phyloP scores from a whole-genome alignment of 116 monocot genomes.

The Thalassia testudinum region DNA sequence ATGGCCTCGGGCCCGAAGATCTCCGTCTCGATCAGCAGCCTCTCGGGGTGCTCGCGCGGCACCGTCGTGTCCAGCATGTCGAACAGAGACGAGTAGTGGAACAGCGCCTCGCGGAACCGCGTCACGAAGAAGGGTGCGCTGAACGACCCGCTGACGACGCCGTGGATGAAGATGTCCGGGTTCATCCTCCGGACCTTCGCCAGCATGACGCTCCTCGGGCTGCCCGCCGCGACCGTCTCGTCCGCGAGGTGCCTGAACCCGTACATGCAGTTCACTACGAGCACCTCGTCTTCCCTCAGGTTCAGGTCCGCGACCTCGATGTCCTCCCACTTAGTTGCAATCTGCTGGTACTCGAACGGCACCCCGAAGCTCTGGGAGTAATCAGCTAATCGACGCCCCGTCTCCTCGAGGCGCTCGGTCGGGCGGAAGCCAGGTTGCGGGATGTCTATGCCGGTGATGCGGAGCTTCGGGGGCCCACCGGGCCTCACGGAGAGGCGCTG shows the following conservation, averaged over 20 bases:
- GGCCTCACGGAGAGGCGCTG: constrained; percentile 11
- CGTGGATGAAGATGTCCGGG: constrained; percentile 46
- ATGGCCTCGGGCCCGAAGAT: constrained; percentile 43
- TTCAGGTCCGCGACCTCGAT: constrained; percentile 37
- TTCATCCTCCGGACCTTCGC: constrained; percentile 37
- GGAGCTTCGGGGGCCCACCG: constrained; percentile 49
- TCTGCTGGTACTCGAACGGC: constrained; percentile 50
- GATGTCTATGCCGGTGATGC: constrained; percentile 54
- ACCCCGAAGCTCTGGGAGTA: constrained; percentile 43
- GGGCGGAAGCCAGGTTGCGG: constrained; percentile 72
- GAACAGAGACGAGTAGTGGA: constrained; percentile 74
- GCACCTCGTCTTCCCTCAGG: constrained; percentile 40
- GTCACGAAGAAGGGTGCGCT: constrained; percentile 74
- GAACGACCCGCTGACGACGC: constrained; percentile 46
- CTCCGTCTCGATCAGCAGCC: constrained; percentile 55
- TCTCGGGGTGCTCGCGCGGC: constrained; percentile 42
- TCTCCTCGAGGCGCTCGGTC: constrained; percentile 50
- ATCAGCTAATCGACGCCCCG: constrained; percentile 43
- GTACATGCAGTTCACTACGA: constrained; percentile 48
- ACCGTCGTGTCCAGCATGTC: constrained; percentile 67
- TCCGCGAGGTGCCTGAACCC: constrained; percentile 40
- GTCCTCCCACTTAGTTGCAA: constrained; percentile 51
- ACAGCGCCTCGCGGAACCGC: constrained; percentile 69
- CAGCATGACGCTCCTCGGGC: constrained; percentile 49
- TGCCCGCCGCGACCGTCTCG: constrained; percentile 47